phyloP scores from a whole-genome alignment of 495 filamentous ascomycete species.

The Hypomontagnella monticulosa region DNA sequence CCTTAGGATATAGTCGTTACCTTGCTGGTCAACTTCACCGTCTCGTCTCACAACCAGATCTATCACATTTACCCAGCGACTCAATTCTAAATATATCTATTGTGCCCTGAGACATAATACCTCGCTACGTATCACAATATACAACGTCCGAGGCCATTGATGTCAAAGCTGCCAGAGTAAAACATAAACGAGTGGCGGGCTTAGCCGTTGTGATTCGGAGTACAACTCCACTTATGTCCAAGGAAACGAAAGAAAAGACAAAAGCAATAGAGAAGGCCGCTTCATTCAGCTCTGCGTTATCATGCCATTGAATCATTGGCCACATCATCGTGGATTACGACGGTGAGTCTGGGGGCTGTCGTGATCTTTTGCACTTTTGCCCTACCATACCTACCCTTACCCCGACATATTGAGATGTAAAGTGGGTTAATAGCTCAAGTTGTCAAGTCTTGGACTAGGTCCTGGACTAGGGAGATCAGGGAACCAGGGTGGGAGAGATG shows the following conservation, averaged over 20 bases:
- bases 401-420: slow-evolving; percentile 26
- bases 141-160: background rate
- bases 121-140: background rate
- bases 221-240: slow-evolving; percentile 16
- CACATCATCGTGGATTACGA: slow-evolving; percentile 14
- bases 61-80: background rate
- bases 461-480: background rate
- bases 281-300: slow-evolving; percentile 17
- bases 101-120: background rate
- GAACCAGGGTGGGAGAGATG: slow-evolving; percentile 20
- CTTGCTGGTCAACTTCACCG: background rate
- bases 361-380: slow-evolving; percentile 33
- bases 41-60: background rate
- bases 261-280: slow-evolving; percentile 5
- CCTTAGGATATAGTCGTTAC: background rate
- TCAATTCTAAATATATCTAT: background rate
- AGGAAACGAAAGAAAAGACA: slow-evolving; percentile 12
- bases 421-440: slow-evolving; percentile 38
- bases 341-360: slow-evolving; percentile 25
- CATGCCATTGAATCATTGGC: slow-evolving; percentile 31
- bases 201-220: slow-evolving; percentile 17
- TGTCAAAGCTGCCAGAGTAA: slow-evolving; percentile 2
- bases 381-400: slow-evolving; percentile 36
- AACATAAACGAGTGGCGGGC: background rate
- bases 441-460: slow-evolving; percentile 19